Percentiles rank a stretch among this genome's conserved stretches.
Conservation (phyloP, 2,329 filamentous ascomycete genomes). For the Elsinoe perseae region DNA sequence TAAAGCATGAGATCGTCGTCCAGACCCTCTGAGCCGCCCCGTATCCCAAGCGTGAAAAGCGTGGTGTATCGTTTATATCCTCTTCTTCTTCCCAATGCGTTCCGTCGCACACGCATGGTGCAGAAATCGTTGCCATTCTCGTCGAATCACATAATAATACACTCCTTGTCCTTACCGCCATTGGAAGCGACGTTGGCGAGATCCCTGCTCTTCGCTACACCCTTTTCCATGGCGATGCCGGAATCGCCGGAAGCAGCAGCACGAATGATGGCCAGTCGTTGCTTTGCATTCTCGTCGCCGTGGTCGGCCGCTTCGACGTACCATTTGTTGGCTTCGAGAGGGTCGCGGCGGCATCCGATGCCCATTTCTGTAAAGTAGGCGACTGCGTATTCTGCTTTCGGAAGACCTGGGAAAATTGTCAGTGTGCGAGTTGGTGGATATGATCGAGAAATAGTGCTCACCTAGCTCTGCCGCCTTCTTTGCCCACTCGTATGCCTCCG, state of each 20-base stretch:
- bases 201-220: constrained; percentile 27
- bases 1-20: neutral
- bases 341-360: constrained; percentile 86
- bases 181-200: constrained; percentile 20
- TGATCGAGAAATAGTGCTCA: no score
- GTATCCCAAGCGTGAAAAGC: neutral
- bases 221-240: constrained; percentile 30
- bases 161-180: constrained; percentile 21
- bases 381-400: constrained; percentile 80
- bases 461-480: constrained; percentile 75
- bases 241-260: constrained; percentile 60
- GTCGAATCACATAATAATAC: constrained; percentile 20
- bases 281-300: constrained; percentile 82
- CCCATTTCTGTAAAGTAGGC: constrained; percentile 99
- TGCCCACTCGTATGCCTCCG: constrained; percentile 95
- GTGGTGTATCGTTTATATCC: constrained; percentile 3
- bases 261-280: constrained; percentile 77
- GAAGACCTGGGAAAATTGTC: constrained; percentile 42
- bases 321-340: constrained; percentile 97
- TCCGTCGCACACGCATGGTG: neutral
- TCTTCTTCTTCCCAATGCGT: neutral
- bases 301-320: constrained; percentile 92
- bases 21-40: neutral
- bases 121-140: neutral
- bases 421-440: no score